These are phyloP conservation scores for Coemansia sp. DNA, from an alignment of 192 early-diverging fungal genomes.

Conservation along the genomic window DNA sequence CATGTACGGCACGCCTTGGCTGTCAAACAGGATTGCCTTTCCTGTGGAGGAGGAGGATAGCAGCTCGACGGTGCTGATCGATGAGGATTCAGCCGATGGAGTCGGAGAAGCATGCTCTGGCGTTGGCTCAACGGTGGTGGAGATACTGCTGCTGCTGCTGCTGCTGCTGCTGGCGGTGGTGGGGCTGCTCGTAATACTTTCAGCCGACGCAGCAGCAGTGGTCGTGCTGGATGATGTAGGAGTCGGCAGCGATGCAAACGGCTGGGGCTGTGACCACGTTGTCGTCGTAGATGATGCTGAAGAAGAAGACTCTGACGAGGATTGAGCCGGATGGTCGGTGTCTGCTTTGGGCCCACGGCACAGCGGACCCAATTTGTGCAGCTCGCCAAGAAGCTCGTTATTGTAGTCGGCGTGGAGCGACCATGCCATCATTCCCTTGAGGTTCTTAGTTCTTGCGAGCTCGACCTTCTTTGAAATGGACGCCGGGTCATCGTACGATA, in stretches of 20 bases:
- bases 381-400: conserved; percentile 57
- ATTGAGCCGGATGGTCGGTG: conserved; percentile 9
- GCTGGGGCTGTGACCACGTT: conserved; percentile 19
- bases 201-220: not conserved
- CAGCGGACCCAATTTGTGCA: conserved; percentile 34
- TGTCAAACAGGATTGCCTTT: conserved; percentile 50
- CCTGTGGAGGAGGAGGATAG: not conserved
- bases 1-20: conserved; percentile 40
- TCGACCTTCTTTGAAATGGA: conserved; percentile 67
- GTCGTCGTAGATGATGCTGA: conserved; percentile 2
- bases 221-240: not conserved
- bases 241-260: conserved; percentile 26
- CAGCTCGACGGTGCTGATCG: not conserved
- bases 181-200: not conserved
- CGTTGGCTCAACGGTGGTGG: not conserved
- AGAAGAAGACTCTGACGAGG: conserved; percentile 1
- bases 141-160: not conserved
- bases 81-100: not conserved
- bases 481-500: conserved; percentile 79
- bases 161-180: not conserved
- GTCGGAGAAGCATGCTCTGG: not conserved
- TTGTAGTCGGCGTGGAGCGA: conserved; percentile 50
- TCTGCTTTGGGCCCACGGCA: conserved; percentile 39
- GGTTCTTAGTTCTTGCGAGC: conserved; percentile 49
- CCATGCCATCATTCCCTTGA: conserved; percentile 75